A percentile compares a stretch with the other conserved stretches of the same genome.
phyloP scores from a whole-genome alignment of 257 asterid species.

The Nicotiana tomentosiformis region DNA sequence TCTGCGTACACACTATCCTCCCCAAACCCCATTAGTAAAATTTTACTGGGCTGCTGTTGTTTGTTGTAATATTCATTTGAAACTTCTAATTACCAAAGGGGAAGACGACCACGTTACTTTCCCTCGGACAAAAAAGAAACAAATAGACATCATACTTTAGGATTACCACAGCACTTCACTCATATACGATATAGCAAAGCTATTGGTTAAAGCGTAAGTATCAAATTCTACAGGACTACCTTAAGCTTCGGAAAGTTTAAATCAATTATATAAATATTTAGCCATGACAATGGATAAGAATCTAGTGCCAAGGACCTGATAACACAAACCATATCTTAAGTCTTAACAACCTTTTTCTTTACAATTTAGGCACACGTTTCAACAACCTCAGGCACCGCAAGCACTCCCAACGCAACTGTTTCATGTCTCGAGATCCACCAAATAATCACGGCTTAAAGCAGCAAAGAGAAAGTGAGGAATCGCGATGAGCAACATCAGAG shows the following conservation, averaged over 20 bases:
- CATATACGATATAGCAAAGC: not conserved
- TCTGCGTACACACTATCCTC: too few relatives aligned
- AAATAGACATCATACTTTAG: not conserved
- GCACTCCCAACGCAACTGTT: not conserved
- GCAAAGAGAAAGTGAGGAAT: not conserved
- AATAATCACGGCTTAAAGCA: not conserved
- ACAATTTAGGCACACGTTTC: not conserved
- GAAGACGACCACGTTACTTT: not conserved
- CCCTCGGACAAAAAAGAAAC: not conserved
- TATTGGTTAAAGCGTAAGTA: not conserved
- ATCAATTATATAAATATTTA: not conserved
- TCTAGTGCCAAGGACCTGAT: not conserved
- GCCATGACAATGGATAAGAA: not conserved
- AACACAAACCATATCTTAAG: not conserved
- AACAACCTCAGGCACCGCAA: not conserved
- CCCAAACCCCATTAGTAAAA: too few relatives aligned
- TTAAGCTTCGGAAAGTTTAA: not conserved
- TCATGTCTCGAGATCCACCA: not conserved
- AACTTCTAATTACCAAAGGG: not conserved
- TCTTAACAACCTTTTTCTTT: not conserved
- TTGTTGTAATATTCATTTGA: too few relatives aligned
- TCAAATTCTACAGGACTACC: not conserved
- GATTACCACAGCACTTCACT: not conserved
- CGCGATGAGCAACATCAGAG: not conserved
- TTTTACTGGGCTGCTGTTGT: too few relatives aligned